Evolutionary conservation across 2,329 filamentous ascomycete species (phyloP), one percentile per base, ranked within the genome.

Genomic region (Exophiala alcalophila): DNA sequence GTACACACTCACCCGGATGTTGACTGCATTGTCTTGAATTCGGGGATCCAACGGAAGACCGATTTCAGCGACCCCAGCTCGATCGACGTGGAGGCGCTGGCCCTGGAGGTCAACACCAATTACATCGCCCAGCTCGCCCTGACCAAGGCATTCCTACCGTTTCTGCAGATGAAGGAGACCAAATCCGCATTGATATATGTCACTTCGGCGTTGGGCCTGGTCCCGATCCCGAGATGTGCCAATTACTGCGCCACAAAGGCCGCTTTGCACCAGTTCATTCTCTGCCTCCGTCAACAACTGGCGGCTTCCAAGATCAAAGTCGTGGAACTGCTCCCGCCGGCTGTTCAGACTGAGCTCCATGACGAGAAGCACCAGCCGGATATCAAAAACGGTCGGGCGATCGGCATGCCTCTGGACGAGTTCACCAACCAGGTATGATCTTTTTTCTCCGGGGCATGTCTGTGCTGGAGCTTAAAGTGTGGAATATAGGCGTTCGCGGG

Each of bases 191-290:
- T 60, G 59, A 70, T 41, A 64, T 72, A 59, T 59, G 75, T 72
- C 0, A 73, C 73, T 0, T 76, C 73, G 0, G 67, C 67, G 2
- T 63, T 78, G 21, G 73, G 69, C 1, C 57, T 77, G 2, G 61
- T 76, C 3, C 75, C 75, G 0, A 62, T 73, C 21, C 53, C 67
- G 5, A 62, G 65, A 12, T 70, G 68, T 16, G 63, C 68, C 0
- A 75, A 76, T 54, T 78, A 78, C 59, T 74, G 71, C 47, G 74
- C 75, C 2, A 67, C 69, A 25, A 78, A 78, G 57, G 75, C 75
- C 0, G 76, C 74, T 0, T 57, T 78, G 33, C 74, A 78, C 50
- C 70, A 74, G 49, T 74, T 72, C 59, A 65, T 77, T 15, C 62
- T 78, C 4, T 65, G 64, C 4, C 61, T 78, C 23, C 67, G 75